A percentile compares a stretch with the other conserved stretches of the same genome.
Evolutionary conservation across 306 rosid genomes (phyloP).

Genomic region (Mimosa pudica): DNA sequence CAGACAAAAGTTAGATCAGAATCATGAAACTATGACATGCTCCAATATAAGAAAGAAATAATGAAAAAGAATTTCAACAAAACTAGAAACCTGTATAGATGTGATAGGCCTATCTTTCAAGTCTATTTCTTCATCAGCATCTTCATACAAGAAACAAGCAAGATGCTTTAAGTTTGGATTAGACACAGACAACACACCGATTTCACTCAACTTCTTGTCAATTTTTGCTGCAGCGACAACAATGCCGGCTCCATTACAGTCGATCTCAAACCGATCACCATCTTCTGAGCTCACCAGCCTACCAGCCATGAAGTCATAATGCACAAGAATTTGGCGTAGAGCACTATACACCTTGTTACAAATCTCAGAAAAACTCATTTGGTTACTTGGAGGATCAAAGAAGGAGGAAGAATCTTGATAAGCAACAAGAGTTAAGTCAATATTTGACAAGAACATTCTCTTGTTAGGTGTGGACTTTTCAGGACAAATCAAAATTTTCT

Average conservation of each 20-base stretch:
- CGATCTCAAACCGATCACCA: conserved; percentile 44
- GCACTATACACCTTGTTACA: conserved; percentile 37
- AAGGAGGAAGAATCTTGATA: conserved; percentile 57
- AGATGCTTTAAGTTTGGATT: conserved; percentile 43
- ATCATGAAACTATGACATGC: neutral
- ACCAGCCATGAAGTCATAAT: conserved; percentile 57
- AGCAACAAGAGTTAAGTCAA: conserved; percentile 56
- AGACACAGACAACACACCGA: conserved; percentile 45
- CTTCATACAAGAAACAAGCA: conserved; percentile 44
- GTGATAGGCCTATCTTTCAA: conserved; percentile 42
- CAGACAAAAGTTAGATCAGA: conserved; percentile 12
- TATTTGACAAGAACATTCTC: conserved; percentile 56
- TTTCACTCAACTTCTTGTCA: conserved; percentile 41
- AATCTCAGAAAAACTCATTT: conserved; percentile 44
- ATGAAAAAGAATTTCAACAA: neutral
- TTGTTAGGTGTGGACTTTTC: conserved; percentile 34
- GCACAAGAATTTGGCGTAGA: conserved; percentile 41
- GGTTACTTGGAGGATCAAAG: conserved; percentile 48
- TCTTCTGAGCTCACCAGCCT: conserved; percentile 42
- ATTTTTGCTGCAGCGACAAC: conserved; percentile 48
- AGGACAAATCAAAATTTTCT: conserved; percentile 48
- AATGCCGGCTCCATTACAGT: conserved; percentile 57
- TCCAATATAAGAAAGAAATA: neutral
- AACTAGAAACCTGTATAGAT: conserved; percentile 46
- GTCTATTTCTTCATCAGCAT: conserved; percentile 34